Evolutionary conservation across 371 early-diverging fungal species (phyloP).

Genomic region (Ordospora colligata): DNA sequence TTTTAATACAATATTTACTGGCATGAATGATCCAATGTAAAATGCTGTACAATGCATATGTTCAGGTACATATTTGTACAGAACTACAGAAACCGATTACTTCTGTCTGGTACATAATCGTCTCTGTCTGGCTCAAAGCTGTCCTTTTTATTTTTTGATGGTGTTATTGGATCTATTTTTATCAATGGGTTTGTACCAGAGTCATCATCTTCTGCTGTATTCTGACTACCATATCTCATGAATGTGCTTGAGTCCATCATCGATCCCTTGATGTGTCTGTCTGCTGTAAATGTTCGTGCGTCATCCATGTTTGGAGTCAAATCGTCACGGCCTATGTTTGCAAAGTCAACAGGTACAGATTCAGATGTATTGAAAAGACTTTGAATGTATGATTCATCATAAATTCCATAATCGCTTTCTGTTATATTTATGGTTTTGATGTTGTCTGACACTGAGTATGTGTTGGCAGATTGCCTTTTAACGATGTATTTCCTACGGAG

Average conservation of each 20-base stretch:
- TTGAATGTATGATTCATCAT: neutral
- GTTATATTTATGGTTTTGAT: neutral
- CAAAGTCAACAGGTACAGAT: neutral
- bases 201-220: neutral
- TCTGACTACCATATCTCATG: neutral
- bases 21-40: neutral
- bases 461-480: neutral
- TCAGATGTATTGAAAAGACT: neutral
- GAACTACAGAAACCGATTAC: neutral
- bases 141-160: conserved; percentile 22
- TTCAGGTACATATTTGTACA: neutral
- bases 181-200: conserved; percentile 3
- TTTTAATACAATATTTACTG: neutral
- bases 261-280: neutral
- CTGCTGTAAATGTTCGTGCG: neutral
- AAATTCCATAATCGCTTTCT: neutral
- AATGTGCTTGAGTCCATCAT: neutral
- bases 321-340: neutral
- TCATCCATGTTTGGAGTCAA: neutral
- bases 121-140: conserved; percentile 31
- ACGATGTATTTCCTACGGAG: neutral
- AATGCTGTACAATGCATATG: neutral
- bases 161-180: neutral
- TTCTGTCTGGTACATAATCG: conserved; percentile 14
- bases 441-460: neutral